phyloP scores from a whole-genome alignment of 192 early-diverging fungal species.

The Podila minutissima region DNA sequence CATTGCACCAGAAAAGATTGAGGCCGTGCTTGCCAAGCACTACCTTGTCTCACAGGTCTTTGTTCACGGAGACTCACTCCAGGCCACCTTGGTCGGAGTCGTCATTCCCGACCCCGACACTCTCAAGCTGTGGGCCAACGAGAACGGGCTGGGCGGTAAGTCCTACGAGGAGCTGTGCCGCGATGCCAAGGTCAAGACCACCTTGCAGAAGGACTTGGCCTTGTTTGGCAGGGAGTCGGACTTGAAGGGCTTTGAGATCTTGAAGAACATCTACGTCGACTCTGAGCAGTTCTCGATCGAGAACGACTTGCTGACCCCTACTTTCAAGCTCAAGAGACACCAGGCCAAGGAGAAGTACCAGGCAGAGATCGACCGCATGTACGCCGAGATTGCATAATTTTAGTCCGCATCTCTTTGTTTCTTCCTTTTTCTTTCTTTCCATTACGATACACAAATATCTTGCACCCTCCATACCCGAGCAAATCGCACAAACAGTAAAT shows the following conservation, averaged over 20 bases:
- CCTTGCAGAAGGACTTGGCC: slow-evolving; percentile 65
- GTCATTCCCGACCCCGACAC: slow-evolving; percentile 81
- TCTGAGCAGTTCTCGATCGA: slow-evolving; percentile 80
- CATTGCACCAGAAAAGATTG: slow-evolving; percentile 94
- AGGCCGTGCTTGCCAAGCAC: slow-evolving; percentile 79
- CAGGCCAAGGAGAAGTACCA: slow-evolving; percentile 74
- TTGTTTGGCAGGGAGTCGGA: slow-evolving; percentile 68
- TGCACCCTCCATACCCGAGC: too few relatives aligned
- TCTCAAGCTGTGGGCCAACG: slow-evolving; percentile 72
- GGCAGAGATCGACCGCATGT: slow-evolving; percentile 74
- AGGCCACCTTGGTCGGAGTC: slow-evolving; percentile 84
- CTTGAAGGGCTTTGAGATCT: slow-evolving; percentile 89
- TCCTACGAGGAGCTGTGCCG: slow-evolving; percentile 60
- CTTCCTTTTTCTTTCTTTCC: too few relatives aligned
- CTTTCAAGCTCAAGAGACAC: slow-evolving; percentile 90
- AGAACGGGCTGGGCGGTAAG: slow-evolving; percentile 45
- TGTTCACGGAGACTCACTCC: slow-evolving; percentile 93
- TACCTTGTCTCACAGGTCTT: slow-evolving; percentile 84
- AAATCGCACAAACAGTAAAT: too few relatives aligned
- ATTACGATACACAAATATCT: too few relatives aligned
- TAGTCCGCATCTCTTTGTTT: background rate
- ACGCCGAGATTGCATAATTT: slow-evolving; percentile 51
- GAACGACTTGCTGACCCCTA: slow-evolving; percentile 80
- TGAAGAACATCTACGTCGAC: slow-evolving; percentile 77
- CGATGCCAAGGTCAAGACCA: slow-evolving; percentile 59